A percentile compares a stretch with the other conserved stretches of the same genome.
Conservation (phyloP, 2,329 filamentous ascomycete genomes). For the Alternaria sp. region DNA sequence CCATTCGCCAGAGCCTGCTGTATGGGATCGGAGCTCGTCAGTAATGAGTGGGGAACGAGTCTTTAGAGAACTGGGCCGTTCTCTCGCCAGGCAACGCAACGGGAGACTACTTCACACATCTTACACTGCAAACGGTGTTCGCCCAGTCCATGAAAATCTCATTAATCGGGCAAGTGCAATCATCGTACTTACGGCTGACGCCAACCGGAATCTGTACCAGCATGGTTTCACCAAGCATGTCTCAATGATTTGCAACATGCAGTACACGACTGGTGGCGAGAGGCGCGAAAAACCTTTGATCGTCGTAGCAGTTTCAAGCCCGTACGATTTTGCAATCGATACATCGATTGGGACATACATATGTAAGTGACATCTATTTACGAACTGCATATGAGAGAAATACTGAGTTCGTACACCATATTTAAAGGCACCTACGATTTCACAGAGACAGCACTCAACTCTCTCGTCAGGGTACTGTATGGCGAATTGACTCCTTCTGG, state of each 20-base stretch:
- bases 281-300: constrained; percentile 82
- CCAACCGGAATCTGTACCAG: constrained; percentile 92
- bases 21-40: constrained; percentile 66
- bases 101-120: constrained; percentile 92
- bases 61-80: constrained; percentile 87
- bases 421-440: constrained; percentile 82
- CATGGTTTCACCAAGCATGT: constrained; percentile 96
- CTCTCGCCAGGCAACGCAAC: constrained; percentile 83
- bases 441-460: constrained; percentile 88
- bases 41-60: constrained; percentile 94
- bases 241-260: constrained; percentile 91
- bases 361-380: constrained; percentile 63
- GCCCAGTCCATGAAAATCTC: constrained; percentile 91
- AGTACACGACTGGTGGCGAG: constrained; percentile 74
- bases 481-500: constrained; percentile 72
- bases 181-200: constrained; percentile 91
- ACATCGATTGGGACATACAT: constrained; percentile 89
- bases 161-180: constrained; percentile 89
- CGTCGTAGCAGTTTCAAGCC: constrained; percentile 84
- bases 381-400: background rate
- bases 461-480: constrained; percentile 83
- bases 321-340: constrained; percentile 96
- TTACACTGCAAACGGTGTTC: constrained; percentile 91
- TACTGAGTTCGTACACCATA: background rate
- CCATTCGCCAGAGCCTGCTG: constrained; percentile 63